These are phyloP conservation scores for Melastoma candidum DNA, from an alignment of 441 rosid genomes.

Conservation along the genomic window DNA sequence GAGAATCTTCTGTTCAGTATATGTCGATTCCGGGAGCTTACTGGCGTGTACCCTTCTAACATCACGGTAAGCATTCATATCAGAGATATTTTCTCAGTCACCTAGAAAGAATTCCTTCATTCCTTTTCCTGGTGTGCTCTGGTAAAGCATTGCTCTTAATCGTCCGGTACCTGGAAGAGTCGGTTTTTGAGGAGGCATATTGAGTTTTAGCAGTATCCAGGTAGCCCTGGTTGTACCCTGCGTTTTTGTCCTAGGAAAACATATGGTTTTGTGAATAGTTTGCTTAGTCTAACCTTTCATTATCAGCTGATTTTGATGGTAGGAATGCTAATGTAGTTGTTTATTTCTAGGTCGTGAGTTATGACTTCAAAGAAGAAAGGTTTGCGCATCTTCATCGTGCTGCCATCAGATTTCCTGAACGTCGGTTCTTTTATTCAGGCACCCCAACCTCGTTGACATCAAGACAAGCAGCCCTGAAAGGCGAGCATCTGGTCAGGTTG, in stretches of 20 bases:
- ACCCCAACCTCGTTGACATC: slow-evolving; percentile 57
- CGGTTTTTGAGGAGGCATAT: no score
- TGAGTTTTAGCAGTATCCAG: no score
- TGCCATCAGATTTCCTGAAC: slow-evolving; percentile 76
- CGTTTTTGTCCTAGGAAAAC: no score
- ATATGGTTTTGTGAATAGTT: no score
- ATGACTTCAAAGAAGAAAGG: slow-evolving; percentile 84
- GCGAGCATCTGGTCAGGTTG: slow-evolving; percentile 70
- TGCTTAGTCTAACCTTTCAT: no score
- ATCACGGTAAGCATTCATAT: slow-evolving; percentile 58
- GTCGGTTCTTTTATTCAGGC: slow-evolving; percentile 65
- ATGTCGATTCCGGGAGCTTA: slow-evolving; percentile 90
- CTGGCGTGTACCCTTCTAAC: slow-evolving; percentile 77
- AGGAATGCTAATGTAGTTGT: neutral
- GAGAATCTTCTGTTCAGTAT: slow-evolving; percentile 94
- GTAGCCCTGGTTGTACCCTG: no score
- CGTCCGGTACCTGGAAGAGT: no score
- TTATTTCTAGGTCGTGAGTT: slow-evolving; percentile 66
- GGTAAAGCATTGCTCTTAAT: no score
- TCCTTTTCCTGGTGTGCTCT: no score
- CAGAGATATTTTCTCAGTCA: no score
- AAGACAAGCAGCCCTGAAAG: slow-evolving; percentile 60
- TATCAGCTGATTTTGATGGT: neutral
- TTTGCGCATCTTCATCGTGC: slow-evolving; percentile 71
- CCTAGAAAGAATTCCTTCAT: no score